A percentile compares a stretch with the other conserved stretches of the same genome.
Evolutionary conservation across 768 basidiomycete genomes (phyloP).

Genomic region (Tulasnella sp.): DNA sequence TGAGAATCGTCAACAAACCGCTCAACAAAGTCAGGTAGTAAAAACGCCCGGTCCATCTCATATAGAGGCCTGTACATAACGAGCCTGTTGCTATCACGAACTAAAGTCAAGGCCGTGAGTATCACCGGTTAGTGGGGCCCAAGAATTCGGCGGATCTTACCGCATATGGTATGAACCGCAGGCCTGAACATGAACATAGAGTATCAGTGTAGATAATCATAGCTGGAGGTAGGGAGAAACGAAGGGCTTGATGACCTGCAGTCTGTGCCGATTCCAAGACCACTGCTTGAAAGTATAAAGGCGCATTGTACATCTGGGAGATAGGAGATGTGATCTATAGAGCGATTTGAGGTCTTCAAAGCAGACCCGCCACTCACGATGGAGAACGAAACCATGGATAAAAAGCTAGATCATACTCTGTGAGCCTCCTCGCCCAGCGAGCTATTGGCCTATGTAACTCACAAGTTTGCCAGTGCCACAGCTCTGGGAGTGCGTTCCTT

Average conservation of each 20-base stretch:
- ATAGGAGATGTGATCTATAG: no score
- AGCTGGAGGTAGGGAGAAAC: neutral
- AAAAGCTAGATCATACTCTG: slow-evolving; percentile 30
- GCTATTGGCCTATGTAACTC: slow-evolving; percentile 1
- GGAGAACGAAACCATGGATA: slow-evolving; percentile 69
- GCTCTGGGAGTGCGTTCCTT: slow-evolving; percentile 70
- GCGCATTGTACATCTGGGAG: slow-evolving; percentile 68
- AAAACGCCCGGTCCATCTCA: slow-evolving; percentile 79
- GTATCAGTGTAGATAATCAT: neutral
- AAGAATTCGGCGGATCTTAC: slow-evolving; percentile 35
- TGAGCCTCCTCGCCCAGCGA: neutral
- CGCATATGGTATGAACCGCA: slow-evolving; percentile 85
- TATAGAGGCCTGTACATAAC: slow-evolving; percentile 82
- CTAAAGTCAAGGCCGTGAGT: slow-evolving; percentile 32
- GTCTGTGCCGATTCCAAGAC: slow-evolving; percentile 53
- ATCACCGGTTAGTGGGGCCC: slow-evolving; percentile 4
- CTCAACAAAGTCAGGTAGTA: slow-evolving; percentile 64
- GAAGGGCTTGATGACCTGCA: slow-evolving; percentile 43
- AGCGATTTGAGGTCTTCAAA: no score
- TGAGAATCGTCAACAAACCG: slow-evolving; percentile 47
- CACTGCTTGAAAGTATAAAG: slow-evolving; percentile 84
- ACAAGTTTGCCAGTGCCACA: slow-evolving; percentile 68
- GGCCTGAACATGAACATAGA: slow-evolving; percentile 34
- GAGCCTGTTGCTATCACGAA: slow-evolving; percentile 76
- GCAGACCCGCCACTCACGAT: slow-evolving; percentile 65